phyloP scores from a whole-genome alignment of 2,329 filamentous ascomycete genomes.

The Scedosporium dehoogii region DNA sequence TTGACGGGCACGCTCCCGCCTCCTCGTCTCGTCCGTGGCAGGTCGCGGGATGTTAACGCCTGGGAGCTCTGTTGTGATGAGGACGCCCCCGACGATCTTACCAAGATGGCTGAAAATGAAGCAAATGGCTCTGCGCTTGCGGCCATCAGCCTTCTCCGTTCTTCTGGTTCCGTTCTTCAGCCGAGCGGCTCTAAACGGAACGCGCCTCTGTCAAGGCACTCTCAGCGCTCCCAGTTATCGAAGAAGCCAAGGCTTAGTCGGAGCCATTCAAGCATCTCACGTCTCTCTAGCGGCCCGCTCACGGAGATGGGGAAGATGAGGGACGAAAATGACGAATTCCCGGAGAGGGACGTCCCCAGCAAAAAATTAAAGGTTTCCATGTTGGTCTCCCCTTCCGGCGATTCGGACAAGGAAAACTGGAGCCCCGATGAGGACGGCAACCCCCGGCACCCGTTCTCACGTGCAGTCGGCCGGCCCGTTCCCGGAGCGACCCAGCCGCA shows the following conservation, averaged over 20 bases:
- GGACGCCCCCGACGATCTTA: constrained; percentile 67
- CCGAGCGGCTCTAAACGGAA: constrained; percentile 58
- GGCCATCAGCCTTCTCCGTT: constrained; percentile 71
- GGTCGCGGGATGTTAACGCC: constrained; percentile 77
- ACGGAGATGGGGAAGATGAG: constrained; percentile 18
- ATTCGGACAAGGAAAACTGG: constrained; percentile 96
- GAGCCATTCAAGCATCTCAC: constrained; percentile 50
- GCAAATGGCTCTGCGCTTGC: constrained; percentile 69
- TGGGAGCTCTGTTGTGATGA: constrained; percentile 90
- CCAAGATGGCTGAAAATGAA: constrained; percentile 71
- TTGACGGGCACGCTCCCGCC: constrained; percentile 42
- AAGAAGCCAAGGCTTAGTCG: constrained; percentile 57
- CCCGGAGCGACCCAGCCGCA: constrained; percentile 26
- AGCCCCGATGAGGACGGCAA: constrained; percentile 39
- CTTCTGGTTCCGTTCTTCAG: constrained; percentile 46
- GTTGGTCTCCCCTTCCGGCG: constrained; percentile 29
- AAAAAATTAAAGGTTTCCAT: constrained; percentile 28
- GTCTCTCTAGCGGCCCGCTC: constrained; percentile 37
- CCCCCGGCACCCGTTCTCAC: constrained; percentile 12
- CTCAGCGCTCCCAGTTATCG: constrained; percentile 15
- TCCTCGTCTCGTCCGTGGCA: constrained; percentile 49
- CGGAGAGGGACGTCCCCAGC: constrained; percentile 11
- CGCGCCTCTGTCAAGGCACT: constrained; percentile 26
- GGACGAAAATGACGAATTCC: constrained; percentile 10
- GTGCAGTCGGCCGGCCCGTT: constrained; percentile 19